These are phyloP conservation scores for Rostrohypoxylon terebratum DNA, from an alignment of 495 filamentous ascomycete genomes.

Conservation along the genomic window DNA sequence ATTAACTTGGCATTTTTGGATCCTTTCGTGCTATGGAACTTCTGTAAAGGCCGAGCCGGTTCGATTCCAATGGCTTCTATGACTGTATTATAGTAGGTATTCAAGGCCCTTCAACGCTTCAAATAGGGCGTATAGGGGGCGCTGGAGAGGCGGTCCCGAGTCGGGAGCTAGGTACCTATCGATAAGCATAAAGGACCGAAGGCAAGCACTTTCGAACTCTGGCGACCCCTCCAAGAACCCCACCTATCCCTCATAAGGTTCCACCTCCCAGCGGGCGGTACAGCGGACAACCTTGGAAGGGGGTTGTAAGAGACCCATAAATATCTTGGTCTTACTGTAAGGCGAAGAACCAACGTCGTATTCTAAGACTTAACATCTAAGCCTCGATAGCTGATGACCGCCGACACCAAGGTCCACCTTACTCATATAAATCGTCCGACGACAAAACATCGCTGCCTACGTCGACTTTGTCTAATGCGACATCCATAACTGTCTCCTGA, in stretches of 20 bases:
- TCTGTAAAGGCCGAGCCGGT: conserved; percentile 12
- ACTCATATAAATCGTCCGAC: conserved; percentile 28
- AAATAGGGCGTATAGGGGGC: background rate
- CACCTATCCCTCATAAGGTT: background rate
- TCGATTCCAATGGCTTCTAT: background rate
- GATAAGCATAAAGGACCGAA: conserved; percentile 26
- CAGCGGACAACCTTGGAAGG: background rate
- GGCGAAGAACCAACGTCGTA: conserved; percentile 33
- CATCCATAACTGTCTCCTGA: background rate
- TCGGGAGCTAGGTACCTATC: conserved; percentile 4
- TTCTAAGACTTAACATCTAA: conserved; percentile 20
- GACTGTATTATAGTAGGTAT: background rate
- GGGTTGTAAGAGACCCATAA: conserved; percentile 28
- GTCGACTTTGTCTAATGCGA: background rate
- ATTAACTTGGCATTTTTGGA: conserved; percentile 16
- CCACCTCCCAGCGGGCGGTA: conserved; percentile 3
- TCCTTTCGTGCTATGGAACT: conserved; percentile 1
- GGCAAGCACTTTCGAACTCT: background rate
- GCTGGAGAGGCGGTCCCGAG: too few relatives aligned
- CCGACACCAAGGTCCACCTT: conserved; percentile 29
- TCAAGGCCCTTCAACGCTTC: conserved; percentile 1
- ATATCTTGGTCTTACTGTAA: conserved; percentile 41
- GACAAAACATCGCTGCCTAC: conserved; percentile 1
- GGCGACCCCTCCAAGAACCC: background rate
- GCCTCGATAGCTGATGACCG: conserved; percentile 13